These are phyloP conservation scores for Biscogniauxia marginata DNA, from an alignment of 2,329 filamentous ascomycete genomes.

Conservation along the genomic window DNA sequence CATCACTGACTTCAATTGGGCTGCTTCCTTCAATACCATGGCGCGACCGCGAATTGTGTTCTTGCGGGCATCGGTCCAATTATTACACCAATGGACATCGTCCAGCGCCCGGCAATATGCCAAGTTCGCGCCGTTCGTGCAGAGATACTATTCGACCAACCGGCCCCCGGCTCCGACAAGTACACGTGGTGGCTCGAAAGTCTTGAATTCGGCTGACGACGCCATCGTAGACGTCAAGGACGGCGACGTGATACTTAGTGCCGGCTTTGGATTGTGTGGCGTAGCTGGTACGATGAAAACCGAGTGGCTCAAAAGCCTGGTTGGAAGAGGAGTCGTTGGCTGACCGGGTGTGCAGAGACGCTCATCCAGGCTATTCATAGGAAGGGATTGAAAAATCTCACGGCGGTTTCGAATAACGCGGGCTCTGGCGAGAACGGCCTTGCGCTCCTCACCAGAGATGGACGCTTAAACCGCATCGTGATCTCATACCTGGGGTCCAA, in stretches of 20 bases:
- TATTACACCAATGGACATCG: slow-evolving; percentile 27
- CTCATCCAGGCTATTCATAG: slow-evolving; percentile 67
- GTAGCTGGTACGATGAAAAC: slow-evolving; percentile 55
- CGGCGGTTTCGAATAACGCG: slow-evolving; percentile 79
- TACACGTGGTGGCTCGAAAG: slow-evolving; percentile 42
- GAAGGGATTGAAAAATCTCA: slow-evolving; percentile 61
- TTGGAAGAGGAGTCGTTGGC: slow-evolving; percentile 3
- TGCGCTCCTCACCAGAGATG: slow-evolving; percentile 64
- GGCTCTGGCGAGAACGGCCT: slow-evolving; percentile 69
- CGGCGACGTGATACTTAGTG: slow-evolving; percentile 69
- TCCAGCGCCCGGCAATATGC: slow-evolving; percentile 20
- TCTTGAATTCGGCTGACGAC: slow-evolving; percentile 58
- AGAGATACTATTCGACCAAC: slow-evolving; percentile 25
- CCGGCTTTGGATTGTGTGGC: slow-evolving; percentile 80
- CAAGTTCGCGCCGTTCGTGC: slow-evolving; percentile 15
- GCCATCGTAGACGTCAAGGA: slow-evolving; percentile 70
- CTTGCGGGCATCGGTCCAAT: slow-evolving; percentile 25
- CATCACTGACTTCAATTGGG: too few relatives aligned
- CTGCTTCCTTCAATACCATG: slow-evolving; percentile 17
- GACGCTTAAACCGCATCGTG: slow-evolving; percentile 70
- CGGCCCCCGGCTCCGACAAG: slow-evolving; percentile 7
- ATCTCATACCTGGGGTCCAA: slow-evolving; percentile 76
- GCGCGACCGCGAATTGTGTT: slow-evolving; percentile 22
- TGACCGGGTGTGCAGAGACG: slow-evolving; percentile 53
- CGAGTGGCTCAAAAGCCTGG: slow-evolving; percentile 5